phyloP scores from a whole-genome alignment of 495 filamentous ascomycete species.

The Penicillium verhagenii region DNA sequence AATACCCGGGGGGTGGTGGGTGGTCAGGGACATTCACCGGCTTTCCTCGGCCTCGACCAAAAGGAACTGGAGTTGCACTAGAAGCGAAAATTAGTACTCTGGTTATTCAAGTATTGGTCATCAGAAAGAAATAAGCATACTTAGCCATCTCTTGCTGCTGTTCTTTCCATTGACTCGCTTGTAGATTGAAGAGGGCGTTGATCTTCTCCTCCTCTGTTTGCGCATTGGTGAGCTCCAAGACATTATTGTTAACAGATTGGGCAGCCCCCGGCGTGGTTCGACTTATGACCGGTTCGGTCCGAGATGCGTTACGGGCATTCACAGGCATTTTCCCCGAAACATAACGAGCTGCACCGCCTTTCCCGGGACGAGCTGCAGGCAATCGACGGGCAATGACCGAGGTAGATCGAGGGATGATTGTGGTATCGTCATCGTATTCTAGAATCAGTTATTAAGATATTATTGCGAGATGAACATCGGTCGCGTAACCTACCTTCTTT shows the following conservation, averaged over 20 bases:
- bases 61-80: slow-evolving; percentile 64
- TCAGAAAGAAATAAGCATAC: slow-evolving; percentile 48
- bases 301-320: slow-evolving; percentile 76
- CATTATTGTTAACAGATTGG: slow-evolving; percentile 50
- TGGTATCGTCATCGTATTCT: slow-evolving; percentile 98
- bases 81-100: slow-evolving; percentile 36
- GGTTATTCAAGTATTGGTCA: not conserved
- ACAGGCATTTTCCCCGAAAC: slow-evolving; percentile 95
- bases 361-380: slow-evolving; percentile 75
- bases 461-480: not conserved
- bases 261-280: slow-evolving; percentile 38
- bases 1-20: slow-evolving; percentile 86
- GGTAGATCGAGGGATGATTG: slow-evolving; percentile 89
- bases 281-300: slow-evolving; percentile 64
- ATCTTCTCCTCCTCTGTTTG: slow-evolving; percentile 90
- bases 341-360: slow-evolving; percentile 89
- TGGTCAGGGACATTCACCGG: slow-evolving; percentile 81
- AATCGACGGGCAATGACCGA: slow-evolving; percentile 87
- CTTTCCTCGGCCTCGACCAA: slow-evolving; percentile 55
- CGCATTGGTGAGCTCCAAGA: slow-evolving; percentile 63
- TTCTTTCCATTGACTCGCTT: slow-evolving; percentile 81
- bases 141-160: slow-evolving; percentile 90
- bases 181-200: slow-evolving; percentile 80
- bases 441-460: slow-evolving; percentile 8
- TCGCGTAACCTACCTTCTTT: slow-evolving; percentile 68